Base-by-base conservation (phyloP, 2,329 filamentous ascomycete genomes). In the Colletotrichum caudatum region DNA sequence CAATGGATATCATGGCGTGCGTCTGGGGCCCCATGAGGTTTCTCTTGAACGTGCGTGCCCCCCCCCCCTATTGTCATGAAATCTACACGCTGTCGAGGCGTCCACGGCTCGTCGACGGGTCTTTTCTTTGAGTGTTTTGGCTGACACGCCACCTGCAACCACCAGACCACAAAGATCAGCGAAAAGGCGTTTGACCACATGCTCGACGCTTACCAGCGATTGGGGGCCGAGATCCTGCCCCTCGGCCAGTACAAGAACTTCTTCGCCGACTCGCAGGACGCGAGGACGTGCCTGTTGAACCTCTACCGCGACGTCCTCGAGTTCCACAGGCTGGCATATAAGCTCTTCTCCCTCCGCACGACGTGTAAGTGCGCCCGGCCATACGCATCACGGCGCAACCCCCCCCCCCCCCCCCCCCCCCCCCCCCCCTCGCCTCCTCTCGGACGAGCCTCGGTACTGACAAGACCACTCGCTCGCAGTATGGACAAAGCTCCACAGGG, bases 21-120 rank as follows among this genome's bases (percentile, higher is more conserved):
- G 74, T 80, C 44, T 80, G 78, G 78, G 78, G 78, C 1, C 77
- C 78, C 1, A 73, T 76, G n/a, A 66, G 70, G 11, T 77, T 74
- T 26, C 73, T 79, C 14, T 58, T 78, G 20, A 63, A 75, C 64
- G 76, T 77, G 20, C 7, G 39, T 37, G 8, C 18, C 6, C 1
- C 18, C 8, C 16, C 11, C n/a, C 35, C n/a, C 35, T 11, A 8
- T 35, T 20, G 44, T 9, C 11, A 0, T 29, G 0, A 12, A 5
- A 6, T 16, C 33, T 2, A 51, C 1, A 18, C 51, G 1, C 6
- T 4, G 5, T 12, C 16, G 16, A 41, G 39, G 39, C 37, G 16
- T 39, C 37, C 1, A 12, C 14, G 14, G 39, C 14, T 18, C 16
- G 39, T 41, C 5, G 14, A 41, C 39, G 39, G 3, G 16, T 41